Conservation (phyloP, 495 filamentous ascomycete genomes). For the Penicillium herquei region DNA sequence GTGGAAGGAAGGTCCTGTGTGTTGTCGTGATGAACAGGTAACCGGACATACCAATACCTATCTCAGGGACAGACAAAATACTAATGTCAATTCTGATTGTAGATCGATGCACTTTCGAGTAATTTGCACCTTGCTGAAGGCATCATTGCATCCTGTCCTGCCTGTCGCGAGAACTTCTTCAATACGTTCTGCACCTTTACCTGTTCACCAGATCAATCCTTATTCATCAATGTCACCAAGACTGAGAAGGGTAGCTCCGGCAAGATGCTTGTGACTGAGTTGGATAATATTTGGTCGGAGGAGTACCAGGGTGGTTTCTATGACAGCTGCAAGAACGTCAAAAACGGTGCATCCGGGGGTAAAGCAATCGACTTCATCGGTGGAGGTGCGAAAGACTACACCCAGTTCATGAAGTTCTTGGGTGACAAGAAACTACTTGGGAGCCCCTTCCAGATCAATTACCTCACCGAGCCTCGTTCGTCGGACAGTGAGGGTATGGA, state of each 20-base stretch:
- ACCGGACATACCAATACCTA: slow-evolving; percentile 7
- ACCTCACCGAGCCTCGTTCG: slow-evolving; percentile 57
- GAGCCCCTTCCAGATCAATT: slow-evolving; percentile 97
- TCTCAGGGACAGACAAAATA: background rate
- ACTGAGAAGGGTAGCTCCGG: slow-evolving; percentile 60
- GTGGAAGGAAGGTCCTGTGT: slow-evolving; percentile 80
- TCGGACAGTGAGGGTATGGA: slow-evolving; percentile 60
- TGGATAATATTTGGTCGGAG: slow-evolving; percentile 86
- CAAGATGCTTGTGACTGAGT: slow-evolving; percentile 76
- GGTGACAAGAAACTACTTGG: slow-evolving; percentile 85
- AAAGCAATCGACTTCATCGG: slow-evolving; percentile 94
- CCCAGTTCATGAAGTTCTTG: slow-evolving; percentile 81
- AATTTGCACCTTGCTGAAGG: slow-evolving; percentile 85
- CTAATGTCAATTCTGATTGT: slow-evolving; percentile 1
- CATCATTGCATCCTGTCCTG: slow-evolving; percentile 89
- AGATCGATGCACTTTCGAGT: slow-evolving; percentile 73
- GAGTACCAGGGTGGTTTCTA: slow-evolving; percentile 89
- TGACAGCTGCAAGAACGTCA: slow-evolving; percentile 97
- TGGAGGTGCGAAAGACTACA: slow-evolving; percentile 89
- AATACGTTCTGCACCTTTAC: slow-evolving; percentile 97
- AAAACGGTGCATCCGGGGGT: slow-evolving; percentile 89
- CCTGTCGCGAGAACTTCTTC: slow-evolving; percentile 96
- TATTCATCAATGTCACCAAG: slow-evolving; percentile 91
- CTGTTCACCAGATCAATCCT: slow-evolving; percentile 92
- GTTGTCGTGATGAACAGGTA: slow-evolving; percentile 81